Evolutionary conservation across 2,329 filamentous ascomycete species (phyloP).

Genomic region (Colletotrichum tropicale): DNA sequence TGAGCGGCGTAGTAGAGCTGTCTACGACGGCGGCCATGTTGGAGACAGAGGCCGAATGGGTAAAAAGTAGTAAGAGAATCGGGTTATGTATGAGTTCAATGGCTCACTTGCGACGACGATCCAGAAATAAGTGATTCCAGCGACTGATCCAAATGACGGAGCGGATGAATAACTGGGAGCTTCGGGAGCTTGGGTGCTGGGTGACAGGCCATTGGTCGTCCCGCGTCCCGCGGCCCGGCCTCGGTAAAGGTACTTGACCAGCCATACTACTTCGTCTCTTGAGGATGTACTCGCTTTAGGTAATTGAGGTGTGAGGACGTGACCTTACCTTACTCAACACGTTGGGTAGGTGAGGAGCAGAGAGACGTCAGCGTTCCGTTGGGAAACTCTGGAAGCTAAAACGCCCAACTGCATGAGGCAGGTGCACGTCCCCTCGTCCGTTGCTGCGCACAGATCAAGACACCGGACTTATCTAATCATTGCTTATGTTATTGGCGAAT

Average conservation of each 20-base stretch:
- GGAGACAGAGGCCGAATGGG: not conserved
- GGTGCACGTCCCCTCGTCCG: not conserved
- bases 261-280: not conserved
- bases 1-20: slow-evolving; percentile 36
- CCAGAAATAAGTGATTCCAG: not conserved
- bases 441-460: slow-evolving; percentile 46
- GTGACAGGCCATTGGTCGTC: not conserved
- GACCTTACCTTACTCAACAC: not conserved
- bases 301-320: not conserved
- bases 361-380: slow-evolving; percentile 12
- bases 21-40: slow-evolving; percentile 8
- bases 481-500: not conserved
- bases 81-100: not conserved
- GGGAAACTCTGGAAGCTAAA: slow-evolving; percentile 5
- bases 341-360: not conserved
- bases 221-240: not conserved
- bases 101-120: not conserved
- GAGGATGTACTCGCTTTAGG: not conserved
- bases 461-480: slow-evolving; percentile 50
- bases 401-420: not conserved
- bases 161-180: not conserved
- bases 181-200: not conserved
- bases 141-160: not conserved
- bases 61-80: not conserved
- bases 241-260: not conserved